Evolutionary conservation across 805 yeast genomes (phyloP).

Genomic region (Torulaspora delbrueckii): DNA sequence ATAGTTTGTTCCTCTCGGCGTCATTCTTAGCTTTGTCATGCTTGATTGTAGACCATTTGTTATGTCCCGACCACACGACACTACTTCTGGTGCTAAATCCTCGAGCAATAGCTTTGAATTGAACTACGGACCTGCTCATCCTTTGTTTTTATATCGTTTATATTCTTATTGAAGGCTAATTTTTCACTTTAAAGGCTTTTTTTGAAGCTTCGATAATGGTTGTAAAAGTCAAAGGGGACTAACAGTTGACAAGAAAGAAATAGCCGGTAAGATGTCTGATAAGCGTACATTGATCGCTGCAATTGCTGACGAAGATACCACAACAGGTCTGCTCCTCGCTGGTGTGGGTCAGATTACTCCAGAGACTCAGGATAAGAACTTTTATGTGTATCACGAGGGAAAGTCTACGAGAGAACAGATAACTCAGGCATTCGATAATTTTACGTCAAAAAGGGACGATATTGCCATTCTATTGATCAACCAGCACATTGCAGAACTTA

Average conservation of each 20-base stretch:
- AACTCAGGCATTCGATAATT: conserved; percentile 66
- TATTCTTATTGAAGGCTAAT: neutral
- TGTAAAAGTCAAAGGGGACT: conserved; percentile 7
- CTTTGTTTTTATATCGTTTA: neutral
- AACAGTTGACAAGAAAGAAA: neutral
- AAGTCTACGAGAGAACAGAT: conserved; percentile 75
- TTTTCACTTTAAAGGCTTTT: neutral
- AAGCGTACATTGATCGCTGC: conserved; percentile 86
- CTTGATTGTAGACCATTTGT: conserved; percentile 92
- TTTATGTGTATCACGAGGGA: conserved; percentile 68
- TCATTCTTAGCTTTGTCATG: conserved; percentile 94
- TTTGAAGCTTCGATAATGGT: neutral
- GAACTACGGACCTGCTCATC: neutral
- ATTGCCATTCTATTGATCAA: conserved; percentile 90
- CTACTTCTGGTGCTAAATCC: conserved; percentile 1
- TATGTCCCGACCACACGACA: conserved; percentile 56
- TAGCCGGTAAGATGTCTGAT: conserved; percentile 22
- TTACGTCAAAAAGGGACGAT: conserved; percentile 72
- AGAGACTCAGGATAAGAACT: conserved; percentile 60
- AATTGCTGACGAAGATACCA: conserved; percentile 96
- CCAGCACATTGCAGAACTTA: conserved; percentile 90
- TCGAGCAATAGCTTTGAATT: neutral
- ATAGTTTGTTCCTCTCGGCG: conserved; percentile 62
- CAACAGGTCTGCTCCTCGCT: conserved; percentile 91
- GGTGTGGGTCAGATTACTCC: conserved; percentile 81